Evolutionary conservation across 768 basidiomycete genomes (phyloP), one percentile per base, ranked within the genome.

Genomic region (Hericium erinaceus): DNA sequence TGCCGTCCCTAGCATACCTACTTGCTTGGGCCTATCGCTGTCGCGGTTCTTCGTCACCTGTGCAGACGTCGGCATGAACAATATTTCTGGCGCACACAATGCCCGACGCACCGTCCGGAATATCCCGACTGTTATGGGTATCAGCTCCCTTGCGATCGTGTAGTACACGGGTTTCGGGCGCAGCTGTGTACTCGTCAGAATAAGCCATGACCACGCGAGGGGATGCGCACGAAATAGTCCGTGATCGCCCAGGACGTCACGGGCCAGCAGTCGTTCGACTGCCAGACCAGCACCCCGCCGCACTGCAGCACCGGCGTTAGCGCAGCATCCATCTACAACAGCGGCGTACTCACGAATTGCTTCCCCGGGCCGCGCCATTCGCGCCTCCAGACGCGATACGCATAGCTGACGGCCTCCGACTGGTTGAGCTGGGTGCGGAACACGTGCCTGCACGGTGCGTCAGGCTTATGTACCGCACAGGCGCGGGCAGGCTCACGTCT

Each of bases 371-470:
- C 95, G 38, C 78, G 75, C 92, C 93, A 98, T 68, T 93, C 89
- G 16, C 95, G 79, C 57, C 93, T 77, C 95, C 95, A 98, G 1
- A 92, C 74, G 20, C 89, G 83, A 69, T 92, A 97, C 0, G 95
- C 95, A 22, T 88, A 82, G 2, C 84, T 82, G n/a, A 98, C 77
- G 2, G 89, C 84, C 71, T 98, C 95, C 2, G 94, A 89, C 71
- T 98, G 95, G 91, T 98, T 94, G 56, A 95, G 73, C 72, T 98
- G 95, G 4, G 95, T 95, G 65, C 89, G 92, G 71, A 93, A 98
- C 13, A 91, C 80, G 71, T 95, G 97, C 69, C 90, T 92, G 28
- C 7, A 41, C 20, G 55, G 62, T n/a, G 28, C 60, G 41, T 22
- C 12, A 22, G 40, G 11, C 40, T 41, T 18, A 8, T 15, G 4